These are phyloP conservation scores for Fusarium sp. DNA, from an alignment of 2,329 filamentous ascomycete species.

Conservation along the genomic window DNA sequence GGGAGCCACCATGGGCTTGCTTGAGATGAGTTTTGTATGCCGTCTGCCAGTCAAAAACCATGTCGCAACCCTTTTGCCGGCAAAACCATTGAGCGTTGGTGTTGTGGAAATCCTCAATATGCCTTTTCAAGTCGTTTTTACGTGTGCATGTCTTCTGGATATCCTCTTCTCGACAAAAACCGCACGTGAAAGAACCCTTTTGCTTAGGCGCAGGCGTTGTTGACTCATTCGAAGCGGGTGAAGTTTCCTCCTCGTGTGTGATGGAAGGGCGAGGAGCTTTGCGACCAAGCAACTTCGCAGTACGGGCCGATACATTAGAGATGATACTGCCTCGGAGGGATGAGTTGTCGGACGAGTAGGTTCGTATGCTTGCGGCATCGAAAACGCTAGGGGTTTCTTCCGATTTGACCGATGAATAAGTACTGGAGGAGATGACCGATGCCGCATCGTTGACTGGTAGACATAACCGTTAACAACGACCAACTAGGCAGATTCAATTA, in stretches of 20 bases:
- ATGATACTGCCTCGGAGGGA: slow-evolving; percentile 56
- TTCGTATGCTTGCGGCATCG: slow-evolving; percentile 52
- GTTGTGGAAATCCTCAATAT: slow-evolving; percentile 62
- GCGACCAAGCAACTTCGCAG: slow-evolving; percentile 52
- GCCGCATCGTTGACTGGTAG: slow-evolving; percentile 48
- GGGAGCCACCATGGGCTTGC: slow-evolving; percentile 56
- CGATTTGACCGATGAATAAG: slow-evolving; percentile 51
- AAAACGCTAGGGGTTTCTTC: slow-evolving; percentile 54
- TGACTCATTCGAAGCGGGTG: slow-evolving; percentile 42
- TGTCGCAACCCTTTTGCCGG: slow-evolving; percentile 56
- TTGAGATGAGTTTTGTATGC: slow-evolving; percentile 62
- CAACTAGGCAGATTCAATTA: not conserved
- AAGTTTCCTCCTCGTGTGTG: slow-evolving; percentile 43
- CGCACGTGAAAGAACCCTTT: slow-evolving; percentile 54
- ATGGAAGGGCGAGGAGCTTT: slow-evolving; percentile 43
- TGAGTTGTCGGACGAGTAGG: slow-evolving; percentile 56
- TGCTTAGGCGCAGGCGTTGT: slow-evolving; percentile 50
- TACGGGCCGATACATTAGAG: slow-evolving; percentile 55
- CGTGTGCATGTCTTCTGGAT: slow-evolving; percentile 59
- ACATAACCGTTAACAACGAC: slow-evolving; percentile 14
- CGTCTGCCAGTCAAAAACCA: slow-evolving; percentile 61
- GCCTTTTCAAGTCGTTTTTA: slow-evolving; percentile 62
- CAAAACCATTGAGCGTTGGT: slow-evolving; percentile 61
- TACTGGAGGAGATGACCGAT: slow-evolving; percentile 52
- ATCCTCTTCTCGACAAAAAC: slow-evolving; percentile 57